These are phyloP conservation scores for Globisporangium alternatum DNA, from an alignment of 352 stramenopile species.

Conservation along the genomic window DNA sequence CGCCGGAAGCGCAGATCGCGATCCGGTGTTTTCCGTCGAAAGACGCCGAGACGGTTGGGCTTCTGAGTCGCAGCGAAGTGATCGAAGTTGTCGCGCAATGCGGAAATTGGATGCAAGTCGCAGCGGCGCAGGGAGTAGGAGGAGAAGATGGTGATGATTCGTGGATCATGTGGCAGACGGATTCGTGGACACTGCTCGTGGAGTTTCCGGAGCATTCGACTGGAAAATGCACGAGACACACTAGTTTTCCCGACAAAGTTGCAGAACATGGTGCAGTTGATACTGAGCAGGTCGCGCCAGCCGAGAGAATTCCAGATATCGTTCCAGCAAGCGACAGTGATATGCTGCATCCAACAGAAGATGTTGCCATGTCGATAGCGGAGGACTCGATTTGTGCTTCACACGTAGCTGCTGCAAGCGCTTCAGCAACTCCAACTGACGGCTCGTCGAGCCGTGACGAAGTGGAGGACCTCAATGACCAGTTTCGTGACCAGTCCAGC, in stretches of 20 bases:
- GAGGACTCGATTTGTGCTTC: neutral
- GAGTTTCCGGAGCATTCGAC: conserved; percentile 31
- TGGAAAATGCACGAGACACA: conserved; percentile 16
- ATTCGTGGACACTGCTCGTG: conserved; percentile 42
- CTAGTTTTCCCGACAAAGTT: neutral
- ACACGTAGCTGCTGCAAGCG: neutral
- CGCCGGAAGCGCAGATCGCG: conserved; percentile 59
- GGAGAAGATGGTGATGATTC: conserved; percentile 24
- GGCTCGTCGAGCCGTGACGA: neutral
- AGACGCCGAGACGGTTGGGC: conserved; percentile 47
- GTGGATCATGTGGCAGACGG: conserved; percentile 75
- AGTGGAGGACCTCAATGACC: neutral
- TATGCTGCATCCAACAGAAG: neutral
- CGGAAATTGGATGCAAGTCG: conserved; percentile 56
- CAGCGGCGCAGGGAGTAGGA: conserved; percentile 6
- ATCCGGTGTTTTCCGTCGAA: conserved; percentile 61
- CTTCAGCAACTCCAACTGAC: neutral
- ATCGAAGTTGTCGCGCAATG: conserved; percentile 46
- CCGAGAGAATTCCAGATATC: neutral
- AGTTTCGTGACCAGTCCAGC: neutral
- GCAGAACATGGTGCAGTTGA: neutral
- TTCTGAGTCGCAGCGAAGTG: conserved; percentile 54
- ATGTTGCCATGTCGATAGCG: neutral
- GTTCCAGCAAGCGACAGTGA: neutral
- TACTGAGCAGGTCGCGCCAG: neutral